Base-by-base conservation (phyloP, 257 asterid species). In the Solanum chilense region DNA sequence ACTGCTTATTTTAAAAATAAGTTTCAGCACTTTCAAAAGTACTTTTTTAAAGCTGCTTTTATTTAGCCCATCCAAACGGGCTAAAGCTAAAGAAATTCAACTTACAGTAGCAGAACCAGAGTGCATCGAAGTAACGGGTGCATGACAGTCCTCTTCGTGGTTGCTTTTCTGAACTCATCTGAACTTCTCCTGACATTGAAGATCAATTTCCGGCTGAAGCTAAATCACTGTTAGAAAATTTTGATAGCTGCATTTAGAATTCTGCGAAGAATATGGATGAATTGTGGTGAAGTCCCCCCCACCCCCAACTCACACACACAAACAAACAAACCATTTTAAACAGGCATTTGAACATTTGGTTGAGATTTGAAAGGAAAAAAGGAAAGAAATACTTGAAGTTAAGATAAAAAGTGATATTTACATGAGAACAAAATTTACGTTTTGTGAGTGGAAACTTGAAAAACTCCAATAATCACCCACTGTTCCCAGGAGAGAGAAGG, bases 101-200 rank as follows among this genome's bases (percentile, higher is more conserved):
- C 92, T 20, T 94, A 96, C 99, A 94, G 81, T 96, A 96, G 92
- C 99, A 96, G 92, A 96, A 95, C 94, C 98, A 96, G 76, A 96
- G 96, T 21, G 95, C 96, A 42, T 96, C 97, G 82, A 96, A 96
- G 83, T 88, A 89, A 69, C 92, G 86, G 89, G 92, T 42, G 92
- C 98, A 96, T n/a, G 94, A 90, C n/a, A 93, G 12, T 76, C 89
- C 90, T 73, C 90, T 89, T 83, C 88, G 91, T 3, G 86, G 35
- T 39, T 80, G 68, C 27, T 80, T 80, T 47, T 80, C 68, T 16
- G 84, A 80, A 47, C 44, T 80, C 84, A 80, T 47, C 68, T 47
- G 12, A 75, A 41, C 82, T 75, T 41, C 82, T 23, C 21, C 82
- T 7, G 82, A 39, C 35, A 23, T 75, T 49, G 8, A 41, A 41